A percentile compares a stretch with the other conserved stretches of the same genome.
phyloP scores from a whole-genome alignment of 352 stramenopile species.

The Globisporangium heterothallicum region DNA sequence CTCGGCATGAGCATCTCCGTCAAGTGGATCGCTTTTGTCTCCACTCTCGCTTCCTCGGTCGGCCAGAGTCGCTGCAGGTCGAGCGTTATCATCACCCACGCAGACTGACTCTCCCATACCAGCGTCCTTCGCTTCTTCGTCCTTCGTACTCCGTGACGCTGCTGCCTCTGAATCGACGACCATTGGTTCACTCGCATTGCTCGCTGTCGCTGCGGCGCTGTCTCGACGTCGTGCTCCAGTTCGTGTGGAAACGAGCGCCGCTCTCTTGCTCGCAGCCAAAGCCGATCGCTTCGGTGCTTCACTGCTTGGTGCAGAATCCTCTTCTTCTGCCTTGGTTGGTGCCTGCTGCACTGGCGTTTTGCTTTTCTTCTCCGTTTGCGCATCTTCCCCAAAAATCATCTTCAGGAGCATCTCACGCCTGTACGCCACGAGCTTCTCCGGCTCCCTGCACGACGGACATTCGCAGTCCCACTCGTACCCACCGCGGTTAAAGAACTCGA shows the following conservation, averaged over 20 bases:
- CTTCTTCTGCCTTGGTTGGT: background rate
- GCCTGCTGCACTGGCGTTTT: background rate
- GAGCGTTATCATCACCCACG: too few relatives aligned
- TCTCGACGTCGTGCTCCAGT: constrained; percentile 3
- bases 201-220: background rate
- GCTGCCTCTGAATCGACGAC: background rate
- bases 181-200: constrained; percentile 4
- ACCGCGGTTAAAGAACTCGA: constrained; percentile 34
- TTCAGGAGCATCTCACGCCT: constrained; percentile 33
- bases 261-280: too few relatives aligned
- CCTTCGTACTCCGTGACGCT: constrained; percentile 1
- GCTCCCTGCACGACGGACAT: constrained; percentile 32
- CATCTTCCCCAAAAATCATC: constrained; percentile 33
- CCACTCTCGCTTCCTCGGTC: too few relatives aligned
- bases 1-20: background rate
- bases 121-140: background rate
- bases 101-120: too few relatives aligned
- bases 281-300: too few relatives aligned
- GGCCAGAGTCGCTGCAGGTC: too few relatives aligned
- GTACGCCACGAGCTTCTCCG: constrained; percentile 28
- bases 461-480: constrained; percentile 32
- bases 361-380: constrained; percentile 8
- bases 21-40: background rate
- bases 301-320: too few relatives aligned
- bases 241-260: background rate